Percentiles rank a stretch among this genome's conserved stretches.
Conservation (phyloP, 805 yeast species). For the Saturnispora silvae region DNA sequence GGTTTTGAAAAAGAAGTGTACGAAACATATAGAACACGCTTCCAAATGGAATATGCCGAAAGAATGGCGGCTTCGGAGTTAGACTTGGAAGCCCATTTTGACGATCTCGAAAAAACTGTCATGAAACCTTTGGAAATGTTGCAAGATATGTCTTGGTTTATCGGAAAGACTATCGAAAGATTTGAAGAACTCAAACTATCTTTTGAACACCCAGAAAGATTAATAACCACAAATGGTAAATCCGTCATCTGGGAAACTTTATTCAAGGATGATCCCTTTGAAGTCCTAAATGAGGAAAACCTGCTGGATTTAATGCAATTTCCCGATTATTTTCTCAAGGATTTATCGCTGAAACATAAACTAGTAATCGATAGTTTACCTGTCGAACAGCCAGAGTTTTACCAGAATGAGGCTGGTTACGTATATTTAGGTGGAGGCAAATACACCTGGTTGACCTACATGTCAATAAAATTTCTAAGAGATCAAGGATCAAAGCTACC, state of each 20-base stretch:
- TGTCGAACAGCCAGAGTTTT: slow-evolving; percentile 18
- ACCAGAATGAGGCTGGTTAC: slow-evolving; percentile 21
- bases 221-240: slow-evolving; percentile 14
- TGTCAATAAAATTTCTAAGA: slow-evolving; percentile 32
- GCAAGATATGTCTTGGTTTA: slow-evolving; percentile 8
- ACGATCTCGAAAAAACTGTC: not conserved
- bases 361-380: slow-evolving; percentile 39
- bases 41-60: slow-evolving; percentile 11
- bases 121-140: not conserved
- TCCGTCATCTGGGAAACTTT: slow-evolving; percentile 18
- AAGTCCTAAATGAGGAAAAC: slow-evolving; percentile 8
- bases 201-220: slow-evolving; percentile 16
- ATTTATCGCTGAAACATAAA: slow-evolving; percentile 38
- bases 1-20: not conserved
- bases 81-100: slow-evolving; percentile 6
- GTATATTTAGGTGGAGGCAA: slow-evolving; percentile 36
- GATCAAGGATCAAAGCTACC: slow-evolving; percentile 34
- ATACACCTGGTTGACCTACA: slow-evolving; percentile 31
- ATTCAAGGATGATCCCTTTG: slow-evolving; percentile 13
- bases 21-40: not conserved
- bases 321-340: slow-evolving; percentile 31
- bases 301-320: slow-evolving; percentile 17
- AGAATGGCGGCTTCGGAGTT: slow-evolving; percentile 7
- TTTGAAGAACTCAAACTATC: slow-evolving; percentile 9
- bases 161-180: slow-evolving; percentile 9